Evolutionary conservation across 495 filamentous ascomycete genomes (phyloP).

Genomic region (Parachaetomium inaequale): DNA sequence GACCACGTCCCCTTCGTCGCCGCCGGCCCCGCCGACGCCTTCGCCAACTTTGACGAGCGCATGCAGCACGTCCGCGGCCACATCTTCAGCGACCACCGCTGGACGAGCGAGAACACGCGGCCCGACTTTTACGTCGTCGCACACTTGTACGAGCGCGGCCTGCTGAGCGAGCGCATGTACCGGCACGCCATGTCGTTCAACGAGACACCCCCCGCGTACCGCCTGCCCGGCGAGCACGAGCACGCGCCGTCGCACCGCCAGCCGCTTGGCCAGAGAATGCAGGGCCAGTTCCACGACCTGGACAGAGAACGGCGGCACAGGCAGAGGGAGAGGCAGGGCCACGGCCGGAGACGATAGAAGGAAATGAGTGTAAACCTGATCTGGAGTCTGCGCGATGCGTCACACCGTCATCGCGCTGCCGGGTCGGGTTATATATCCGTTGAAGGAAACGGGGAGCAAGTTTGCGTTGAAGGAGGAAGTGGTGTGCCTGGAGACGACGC

Average conservation of each 20-base stretch:
- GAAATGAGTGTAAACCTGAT: background rate
- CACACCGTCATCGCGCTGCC: background rate
- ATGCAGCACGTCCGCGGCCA: slow-evolving; percentile 47
- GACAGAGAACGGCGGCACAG: background rate
- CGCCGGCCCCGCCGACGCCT: background rate
- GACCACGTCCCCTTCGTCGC: slow-evolving; percentile 32
- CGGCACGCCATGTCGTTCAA: slow-evolving; percentile 12
- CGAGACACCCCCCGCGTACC: slow-evolving; percentile 23
- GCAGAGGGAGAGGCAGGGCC: background rate
- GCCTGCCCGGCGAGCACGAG: slow-evolving; percentile 9
- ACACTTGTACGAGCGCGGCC: slow-evolving; percentile 26
- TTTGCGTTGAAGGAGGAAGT: background rate
- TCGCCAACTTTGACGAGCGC: slow-evolving; percentile 32
- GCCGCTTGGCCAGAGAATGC: background rate
- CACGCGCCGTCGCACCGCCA: background rate
- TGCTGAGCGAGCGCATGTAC: slow-evolving; percentile 24
- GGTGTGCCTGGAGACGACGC: background rate
- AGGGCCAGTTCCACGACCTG: background rate
- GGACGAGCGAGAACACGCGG: slow-evolving; percentile 26
- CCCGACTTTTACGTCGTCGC: slow-evolving; percentile 41
- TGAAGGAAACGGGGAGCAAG: background rate
- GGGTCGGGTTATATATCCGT: background rate
- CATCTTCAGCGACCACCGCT: slow-evolving; percentile 25
- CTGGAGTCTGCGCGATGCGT: background rate
- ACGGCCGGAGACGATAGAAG: background rate